Evolutionary conservation across 345 rosid species (phyloP).

Genomic region (Diplotaxis tenuifolia): DNA sequence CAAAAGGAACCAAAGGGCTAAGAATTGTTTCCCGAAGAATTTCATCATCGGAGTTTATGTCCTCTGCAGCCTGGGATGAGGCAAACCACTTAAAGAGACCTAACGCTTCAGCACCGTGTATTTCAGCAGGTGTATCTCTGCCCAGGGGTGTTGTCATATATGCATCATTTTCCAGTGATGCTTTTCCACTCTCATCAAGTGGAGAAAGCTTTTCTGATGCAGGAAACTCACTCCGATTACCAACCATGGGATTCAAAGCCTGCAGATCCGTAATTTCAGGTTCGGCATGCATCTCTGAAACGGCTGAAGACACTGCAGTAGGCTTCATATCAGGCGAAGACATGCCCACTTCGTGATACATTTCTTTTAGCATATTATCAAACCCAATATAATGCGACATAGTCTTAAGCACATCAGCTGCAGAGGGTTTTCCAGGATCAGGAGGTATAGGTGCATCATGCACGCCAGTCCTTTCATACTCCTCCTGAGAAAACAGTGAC

Average conservation of each 20-base stretch:
- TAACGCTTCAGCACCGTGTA: constrained; percentile 65
- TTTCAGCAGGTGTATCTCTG: constrained; percentile 26
- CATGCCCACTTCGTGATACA: constrained; percentile 39
- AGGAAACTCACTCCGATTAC: constrained; percentile 30
- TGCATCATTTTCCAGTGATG: constrained; percentile 28
- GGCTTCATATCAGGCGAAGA: constrained; percentile 32
- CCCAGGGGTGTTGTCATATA: constrained; percentile 24
- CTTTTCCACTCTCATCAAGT: constrained; percentile 28
- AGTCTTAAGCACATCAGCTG: constrained; percentile 63
- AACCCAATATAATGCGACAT: constrained; percentile 53
- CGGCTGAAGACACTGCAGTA: constrained; percentile 33
- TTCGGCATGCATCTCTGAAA: constrained; percentile 39
- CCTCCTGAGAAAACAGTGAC: constrained; percentile 55
- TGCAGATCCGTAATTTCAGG: constrained; percentile 33
- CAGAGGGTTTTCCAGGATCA: constrained; percentile 74
- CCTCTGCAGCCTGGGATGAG: constrained; percentile 84
- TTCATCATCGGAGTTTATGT: constrained; percentile 94
- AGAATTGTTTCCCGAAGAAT: constrained; percentile 72
- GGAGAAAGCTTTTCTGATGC: constrained; percentile 36
- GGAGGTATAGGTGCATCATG: constrained; percentile 47
- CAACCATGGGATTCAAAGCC: constrained; percentile 29
- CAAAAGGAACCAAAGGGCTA: constrained; percentile 72
- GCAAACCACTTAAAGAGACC: constrained; percentile 89
- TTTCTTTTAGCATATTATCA: constrained; percentile 46
- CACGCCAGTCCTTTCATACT: constrained; percentile 76